Base-by-base conservation (phyloP, 2,329 filamentous ascomycete species). In the Colletotrichum chlorophyti region DNA sequence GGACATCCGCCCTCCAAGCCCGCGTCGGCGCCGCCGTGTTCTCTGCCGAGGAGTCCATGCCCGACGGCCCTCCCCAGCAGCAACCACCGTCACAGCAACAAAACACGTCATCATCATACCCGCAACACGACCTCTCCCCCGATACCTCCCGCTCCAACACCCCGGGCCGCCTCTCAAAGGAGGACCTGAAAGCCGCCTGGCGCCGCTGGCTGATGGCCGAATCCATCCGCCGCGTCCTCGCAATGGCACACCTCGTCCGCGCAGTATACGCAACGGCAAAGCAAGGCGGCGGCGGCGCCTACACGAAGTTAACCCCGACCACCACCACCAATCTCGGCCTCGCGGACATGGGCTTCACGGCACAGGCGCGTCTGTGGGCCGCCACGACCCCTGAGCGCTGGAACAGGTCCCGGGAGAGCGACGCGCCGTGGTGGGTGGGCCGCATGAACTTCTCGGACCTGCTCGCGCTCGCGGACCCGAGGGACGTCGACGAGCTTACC, bases 121-220 rank as follows among this genome's bases (percentile, higher is more conserved):
- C 42, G 37, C 52, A 53, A 6, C 52, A 50, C 26, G 51, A 46
- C 10, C 45, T 46, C 14, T 60, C 57, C 24, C 57, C 57, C 21
- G 52, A 49, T 14, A 17, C 49, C 6, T 60, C 59, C 5, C 49
- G 51, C 38, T 51, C 51, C n/a, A 57, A 46, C 35, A 57, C 60
- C 9, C 55, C 60, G 6, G 58, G 49, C 4, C 27, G 51, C 4
- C 14, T 48, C 14, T 41, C 46, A 10, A 60, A 43, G 12, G 62
- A 60, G 21, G 55, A 60, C 15, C 41, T 64, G 5, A 60, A 63
- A 14, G 61, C 58, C 14, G 55, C 52, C 6, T 63, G 62, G 62
- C 60, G 60, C 19, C 60, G 60, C 32, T 63, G 62, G 62, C 40
- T 63, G 29, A 53, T 63, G 46, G 55, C 51, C 23, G 62, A 63